Evolutionary conservation across 257 asterid species (phyloP), one percentile per base, ranked within the genome.

Genomic region (Buddleja alternifolia): DNA sequence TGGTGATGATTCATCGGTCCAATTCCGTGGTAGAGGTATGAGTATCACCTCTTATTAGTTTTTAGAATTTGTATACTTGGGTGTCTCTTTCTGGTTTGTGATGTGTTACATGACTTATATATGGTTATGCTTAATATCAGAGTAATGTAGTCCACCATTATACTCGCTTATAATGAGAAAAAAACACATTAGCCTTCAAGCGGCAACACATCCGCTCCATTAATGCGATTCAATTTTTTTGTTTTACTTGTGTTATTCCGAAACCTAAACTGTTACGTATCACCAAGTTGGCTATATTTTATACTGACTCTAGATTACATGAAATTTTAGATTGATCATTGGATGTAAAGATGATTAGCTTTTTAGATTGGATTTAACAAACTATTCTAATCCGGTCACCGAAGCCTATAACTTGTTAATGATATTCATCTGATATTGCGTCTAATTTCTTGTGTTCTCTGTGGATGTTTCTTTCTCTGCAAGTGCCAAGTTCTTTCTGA

Each of bases 11-110:
- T 29, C 68, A 46, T 66, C 47, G 23, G 74, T 84, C 74, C 80
- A 80, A 69, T 75, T 92, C 68, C 90, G 78, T 1, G 82, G 75
- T 5, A 89, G 86, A 92, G 98, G 98, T 89, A 58, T 57, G 37
- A 23, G 5, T 72, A 60, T 56, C 17, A 21, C 36, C 40, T 59
- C 48, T 41, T 53, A 67, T 44, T 54, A 51, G 10, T 60, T 64
- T 50, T 73, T 70, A 21, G 10, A 53, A 58, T 21, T 44, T 57
- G 15, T 65, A 39, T 17, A 9, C 52, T 24, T 17, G 14, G 60
- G 5, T 50, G 59, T 64, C 7, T 66, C 54, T 70, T 67, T 63
- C 40, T 54, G 44, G 68, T 25, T 42, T n/a, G 46, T 71, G 62
- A 63, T 55, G 23, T 45, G 58, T 7, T 42, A 39, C 54, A 45